phyloP scores from a whole-genome alignment of 1,284 basidiomycete species.

The Trichosporon sp. region DNA sequence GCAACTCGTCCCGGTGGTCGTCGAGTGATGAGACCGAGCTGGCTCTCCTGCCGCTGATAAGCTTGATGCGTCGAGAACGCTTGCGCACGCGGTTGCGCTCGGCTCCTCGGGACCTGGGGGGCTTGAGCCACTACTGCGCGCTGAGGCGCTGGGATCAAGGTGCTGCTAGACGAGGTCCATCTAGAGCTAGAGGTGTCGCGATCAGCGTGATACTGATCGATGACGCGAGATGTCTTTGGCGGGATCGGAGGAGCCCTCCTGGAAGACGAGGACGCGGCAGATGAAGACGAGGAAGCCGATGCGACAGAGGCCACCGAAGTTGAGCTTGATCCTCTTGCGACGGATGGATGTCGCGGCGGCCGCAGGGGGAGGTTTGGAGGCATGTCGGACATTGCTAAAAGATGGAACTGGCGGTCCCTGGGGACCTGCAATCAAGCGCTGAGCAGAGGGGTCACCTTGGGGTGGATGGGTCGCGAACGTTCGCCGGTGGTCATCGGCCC shows the following conservation, averaged over 20 bases:
- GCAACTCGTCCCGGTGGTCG: background rate
- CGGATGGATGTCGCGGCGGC: background rate
- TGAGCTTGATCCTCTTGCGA: background rate
- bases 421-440: background rate
- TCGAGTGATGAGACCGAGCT: background rate
- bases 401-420: background rate
- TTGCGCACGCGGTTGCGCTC: background rate
- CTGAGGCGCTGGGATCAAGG: background rate
- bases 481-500: background rate
- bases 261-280: background rate
- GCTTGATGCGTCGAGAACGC: constrained; percentile 1
- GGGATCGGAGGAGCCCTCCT: background rate
- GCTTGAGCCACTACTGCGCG: background rate
- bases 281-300: too few relatives aligned
- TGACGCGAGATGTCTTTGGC: background rate
- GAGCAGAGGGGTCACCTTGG: background rate
- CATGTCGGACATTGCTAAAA: constrained; percentile 1
- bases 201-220: constrained; percentile 1
- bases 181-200: too few relatives aligned
- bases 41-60: background rate
- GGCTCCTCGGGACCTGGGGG: background rate
- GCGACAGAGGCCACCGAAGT: background rate
- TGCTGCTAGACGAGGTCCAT: background rate
- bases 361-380: background rate
- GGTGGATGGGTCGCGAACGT: background rate